Conservation (phyloP, 805 yeast genomes). For the Vanderwaltozyma polyspora region DNA sequence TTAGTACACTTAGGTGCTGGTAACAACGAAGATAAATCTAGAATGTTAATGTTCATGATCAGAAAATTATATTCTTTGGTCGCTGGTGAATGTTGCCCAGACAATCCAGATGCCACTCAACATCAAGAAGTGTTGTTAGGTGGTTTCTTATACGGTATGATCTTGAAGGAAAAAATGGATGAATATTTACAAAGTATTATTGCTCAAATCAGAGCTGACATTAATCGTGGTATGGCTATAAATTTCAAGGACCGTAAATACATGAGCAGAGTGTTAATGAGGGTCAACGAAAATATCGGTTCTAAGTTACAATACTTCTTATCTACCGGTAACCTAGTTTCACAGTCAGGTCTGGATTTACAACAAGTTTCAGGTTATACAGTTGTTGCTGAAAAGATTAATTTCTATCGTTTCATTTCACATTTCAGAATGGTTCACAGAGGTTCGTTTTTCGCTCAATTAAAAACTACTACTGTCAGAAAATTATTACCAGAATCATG, state of each 20-base stretch:
- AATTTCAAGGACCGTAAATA: conserved; percentile 78
- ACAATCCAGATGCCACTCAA: conserved; percentile 98
- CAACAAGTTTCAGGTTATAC: conserved; percentile 98
- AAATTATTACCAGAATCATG: conserved; percentile 94
- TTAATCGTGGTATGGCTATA: conserved; percentile 68
- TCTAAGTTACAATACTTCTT: conserved; percentile 87
- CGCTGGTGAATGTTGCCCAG: conserved; percentile 94
- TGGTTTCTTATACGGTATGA: conserved; percentile 94
- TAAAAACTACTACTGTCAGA: conserved; percentile 94
- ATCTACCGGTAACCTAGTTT: conserved; percentile 93
- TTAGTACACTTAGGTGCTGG: conserved; percentile 63
- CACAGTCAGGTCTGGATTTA: conserved; percentile 93
- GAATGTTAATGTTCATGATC: conserved; percentile 84
- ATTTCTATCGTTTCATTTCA: conserved; percentile 92
- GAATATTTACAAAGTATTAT: conserved; percentile 72
- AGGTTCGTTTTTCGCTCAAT: conserved; percentile 97
- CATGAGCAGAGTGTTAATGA: conserved; percentile 62
- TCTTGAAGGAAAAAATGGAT: conserved; percentile 89
- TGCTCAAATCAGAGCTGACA: conserved; percentile 66
- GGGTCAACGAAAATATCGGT: conserved; percentile 89
- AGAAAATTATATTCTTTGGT: conserved; percentile 89
- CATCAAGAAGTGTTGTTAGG: conserved; percentile 95
- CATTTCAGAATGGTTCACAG: conserved; percentile 99
- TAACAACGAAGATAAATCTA: conserved; percentile 67
- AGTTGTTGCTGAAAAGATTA: conserved; percentile 96